Base-by-base conservation (phyloP, 805 yeast genomes). In the Saccharomyces jurei region DNA sequence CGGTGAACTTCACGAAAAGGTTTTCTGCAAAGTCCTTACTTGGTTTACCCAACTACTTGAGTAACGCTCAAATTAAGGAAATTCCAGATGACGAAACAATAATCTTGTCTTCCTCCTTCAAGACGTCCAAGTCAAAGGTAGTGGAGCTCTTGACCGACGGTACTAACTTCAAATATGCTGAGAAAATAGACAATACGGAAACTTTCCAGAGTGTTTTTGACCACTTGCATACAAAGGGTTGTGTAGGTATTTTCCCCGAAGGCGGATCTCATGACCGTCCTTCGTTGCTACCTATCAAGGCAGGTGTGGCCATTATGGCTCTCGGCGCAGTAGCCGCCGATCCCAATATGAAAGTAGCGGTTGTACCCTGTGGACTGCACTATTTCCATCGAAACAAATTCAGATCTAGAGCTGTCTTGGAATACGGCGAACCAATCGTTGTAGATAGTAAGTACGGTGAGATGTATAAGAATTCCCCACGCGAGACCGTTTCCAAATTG, bases 291-390 rank as follows among this genome's bases (percentile, higher is more conserved):
- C 99, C 99, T 0, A 75, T 92, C 61, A 92, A 94, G 67, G 97
- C 98, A 0, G 99, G 99, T 58, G 97, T 94, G 8, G 97, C 97
- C 2, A 86, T 92, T 54, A 92, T 92, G 98, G 98, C 98, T 0
- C 74, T 92, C 21, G 98, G 97, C 14, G 96, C 98, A 0, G 81
- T 88, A 76, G 89, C 86, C 25, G 79, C 83, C 49, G 81, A 86
- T 59, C 90, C 94, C 0, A 74, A 77, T 29, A 81, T 89, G 68
- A 80, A 86, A 51, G 88, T 92, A 3, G 81, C 84, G 55, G 87
- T 94, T 56, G 95, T 92, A 13, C 98, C 97, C 3, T 88, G 95
- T 63, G 99, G 99, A 14, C 82, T 92, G 87, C 91, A 91, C 72
- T 92, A 92, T 72, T 92, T 92, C 79, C 95, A 89, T 67, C 88